Evolutionary conservation across 1,139 yeast species (phyloP), one percentile per base, ranked within the genome.

Genomic region (Fermentozyma sake): DNA sequence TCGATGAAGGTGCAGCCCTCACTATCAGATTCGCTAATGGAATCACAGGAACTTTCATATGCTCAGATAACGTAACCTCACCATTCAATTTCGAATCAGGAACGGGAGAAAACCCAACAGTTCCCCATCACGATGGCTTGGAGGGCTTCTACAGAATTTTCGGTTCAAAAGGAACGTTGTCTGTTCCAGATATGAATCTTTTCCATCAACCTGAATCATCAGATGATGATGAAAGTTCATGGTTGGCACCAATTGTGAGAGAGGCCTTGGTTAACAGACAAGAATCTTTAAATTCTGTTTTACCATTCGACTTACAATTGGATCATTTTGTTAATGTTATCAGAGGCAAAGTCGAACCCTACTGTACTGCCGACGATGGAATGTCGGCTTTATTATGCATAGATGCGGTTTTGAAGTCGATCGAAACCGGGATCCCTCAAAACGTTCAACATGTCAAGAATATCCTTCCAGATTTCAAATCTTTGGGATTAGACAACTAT

Each of bases 1-100:
- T 55, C n/a, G 69, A 62, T 32, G 69, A 62, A 39, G 69, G 68
- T 12, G 68, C 68, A 1, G 59, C 54, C 3, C 42, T 62, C 12
- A 57, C 64, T 7, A 31, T 62, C 7, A 40, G 48, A 14, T 62
- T 62, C 35, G 37, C 39, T 15, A 53, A 41, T 33, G 69, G 69
- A 1, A 48, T 56, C 12, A 44, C 54, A 13, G 69, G 69, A 3
- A 59, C 65, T 2, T 61, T 62, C 38, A 46, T 62, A 8, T 61
- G 68, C 35, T 49, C 64, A 4, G 69, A 62, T 32, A 58, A 58
- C 32, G 61, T 61, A 9, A 48, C 56, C 3, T 57, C 64, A 2
- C 68, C 69, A 1, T 61, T 59, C 37, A 59, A 58, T 35, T 62
- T 62, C 33, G 68, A 61, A 39, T 39, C 50, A 17, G 64, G 66